A percentile compares a stretch with the other conserved stretches of the same genome.
Conservation (phyloP, 2,329 filamentous ascomycete species). For the Microcera coccophila region DNA sequence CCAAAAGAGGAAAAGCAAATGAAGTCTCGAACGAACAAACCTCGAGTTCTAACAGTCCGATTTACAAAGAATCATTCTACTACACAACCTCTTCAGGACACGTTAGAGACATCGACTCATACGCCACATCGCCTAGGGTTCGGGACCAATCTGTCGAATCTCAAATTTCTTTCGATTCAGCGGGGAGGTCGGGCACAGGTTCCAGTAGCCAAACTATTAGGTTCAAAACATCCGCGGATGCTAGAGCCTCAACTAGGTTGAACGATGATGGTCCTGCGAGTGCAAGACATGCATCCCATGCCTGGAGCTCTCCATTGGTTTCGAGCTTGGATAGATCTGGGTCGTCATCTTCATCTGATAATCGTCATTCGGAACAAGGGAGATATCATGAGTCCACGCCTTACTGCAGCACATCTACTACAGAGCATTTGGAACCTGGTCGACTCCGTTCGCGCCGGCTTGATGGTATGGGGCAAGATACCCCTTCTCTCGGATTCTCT, state of each 20-base stretch:
- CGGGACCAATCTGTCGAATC: neutral
- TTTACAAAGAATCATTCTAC: too few species aligned
- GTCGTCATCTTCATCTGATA: neutral
- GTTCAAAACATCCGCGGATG: constrained; percentile 22
- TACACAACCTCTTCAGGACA: too few species aligned
- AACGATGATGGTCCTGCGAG: constrained; percentile 6
- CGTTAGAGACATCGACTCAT: too few species aligned
- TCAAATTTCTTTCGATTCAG: constrained; percentile 16
- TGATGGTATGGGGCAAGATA: constrained; percentile 9
- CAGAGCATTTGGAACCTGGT: too few species aligned
- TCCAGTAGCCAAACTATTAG: constrained; percentile 25
- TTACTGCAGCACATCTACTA: too few species aligned
- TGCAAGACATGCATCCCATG: constrained; percentile 1
- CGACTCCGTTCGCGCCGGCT: constrained; percentile 5
- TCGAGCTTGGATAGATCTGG: constrained; percentile 1
- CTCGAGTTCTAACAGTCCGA: too few species aligned
- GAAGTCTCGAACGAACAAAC: too few species aligned
- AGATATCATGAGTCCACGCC: too few species aligned
- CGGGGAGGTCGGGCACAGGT: constrained; percentile 20
- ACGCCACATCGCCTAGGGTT: constrained; percentile 7
- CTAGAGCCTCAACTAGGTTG: constrained; percentile 11
- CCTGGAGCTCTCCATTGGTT: constrained; percentile 17
- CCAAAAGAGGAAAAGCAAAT: too few species aligned
- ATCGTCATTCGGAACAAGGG: too few species aligned
- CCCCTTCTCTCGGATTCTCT: constrained; percentile 16